Conservation (phyloP, 2,329 filamentous ascomycete species). For the Juglanconis oblonga region DNA sequence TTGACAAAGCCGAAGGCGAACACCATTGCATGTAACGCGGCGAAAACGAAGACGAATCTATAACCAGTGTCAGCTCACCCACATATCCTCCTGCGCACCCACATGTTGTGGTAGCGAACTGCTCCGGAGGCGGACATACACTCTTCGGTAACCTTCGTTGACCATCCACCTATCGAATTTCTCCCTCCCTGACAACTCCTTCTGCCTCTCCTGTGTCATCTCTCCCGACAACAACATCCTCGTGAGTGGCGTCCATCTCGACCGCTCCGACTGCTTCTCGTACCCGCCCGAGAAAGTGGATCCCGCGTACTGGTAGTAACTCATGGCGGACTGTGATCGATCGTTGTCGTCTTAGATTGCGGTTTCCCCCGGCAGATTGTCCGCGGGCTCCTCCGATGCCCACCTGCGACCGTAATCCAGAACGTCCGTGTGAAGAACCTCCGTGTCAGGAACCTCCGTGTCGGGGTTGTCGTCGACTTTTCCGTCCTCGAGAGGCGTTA, state of each 20-base stretch:
- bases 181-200: slow-evolving; percentile 65
- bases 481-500: neutral
- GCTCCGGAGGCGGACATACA: slow-evolving; percentile 50
- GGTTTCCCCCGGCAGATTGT: slow-evolving; percentile 15
- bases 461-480: neutral
- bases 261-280: slow-evolving; percentile 61
- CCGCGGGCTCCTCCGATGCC: slow-evolving; percentile 18
- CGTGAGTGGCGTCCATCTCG: slow-evolving; percentile 79
- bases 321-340: slow-evolving; percentile 23
- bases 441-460: neutral
- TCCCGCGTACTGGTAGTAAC: slow-evolving; percentile 32
- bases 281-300: slow-evolving; percentile 24
- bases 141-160: slow-evolving; percentile 78
- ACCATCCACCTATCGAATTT: slow-evolving; percentile 86
- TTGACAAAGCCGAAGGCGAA: slow-evolving; percentile 80
- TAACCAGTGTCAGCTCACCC: slow-evolving; percentile 19
- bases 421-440: neutral
- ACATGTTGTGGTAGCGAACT: neutral
- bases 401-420: slow-evolving; percentile 8
- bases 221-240: slow-evolving; percentile 81
- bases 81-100: slow-evolving; percentile 11
- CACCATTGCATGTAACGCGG: slow-evolving; percentile 69
- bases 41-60: slow-evolving; percentile 75
- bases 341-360: slow-evolving; percentile 13
- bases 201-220: slow-evolving; percentile 72